Base-by-base conservation (phyloP, 2,329 filamentous ascomycete species). In the Nigrospora sphaerica region DNA sequence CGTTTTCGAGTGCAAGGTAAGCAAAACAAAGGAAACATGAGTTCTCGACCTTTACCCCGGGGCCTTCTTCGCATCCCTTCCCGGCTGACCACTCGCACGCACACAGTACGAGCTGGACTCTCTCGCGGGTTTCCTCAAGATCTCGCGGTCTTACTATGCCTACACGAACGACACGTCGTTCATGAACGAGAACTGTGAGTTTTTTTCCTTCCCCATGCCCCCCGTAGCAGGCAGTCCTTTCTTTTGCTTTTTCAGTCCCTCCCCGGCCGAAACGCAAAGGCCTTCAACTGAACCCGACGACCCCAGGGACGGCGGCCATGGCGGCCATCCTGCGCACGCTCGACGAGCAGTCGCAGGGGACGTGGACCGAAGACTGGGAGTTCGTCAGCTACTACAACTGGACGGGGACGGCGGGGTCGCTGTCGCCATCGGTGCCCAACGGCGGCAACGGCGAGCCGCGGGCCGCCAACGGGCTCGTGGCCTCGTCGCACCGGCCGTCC, bases 171-270 rank as follows among this genome's bases (percentile, higher is more conserved):
- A 44, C 12, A 17, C 42, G 7, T 44, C 42, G 17, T 44, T 44
- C 14, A 44, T 44, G 16, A 44, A 44, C 23, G 42, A 44, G 17
- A 44, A 44, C 28, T 44, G 42, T 44, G 12, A 38, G 42, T 42
- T n/a, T 5, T 4, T 4, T 13, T 1, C 12, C 11, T 4, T 4
- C 10, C 10, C 5, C 5, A 16, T 35, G 10, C 33, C n/a, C 4
- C 5, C 33, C n/a, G n/a, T n/a, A 4, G 5, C 4, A 9, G n/a
- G 12, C 33, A 35, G 12, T 4, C n/a, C n/a, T 13, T 13, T 35
- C 10, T 23, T 6, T 23, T 23, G 19, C 6, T 6, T 23, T 6
- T 4, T 6, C 4, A 4, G 19, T 6, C 19, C 19, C 19, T 23
- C 19, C 19, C 19, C 19, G 19, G 19, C 4, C 12, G 4, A 9